phyloP scores from a whole-genome alignment of 116 monocot species.

The Cymodocea nodosa region DNA sequence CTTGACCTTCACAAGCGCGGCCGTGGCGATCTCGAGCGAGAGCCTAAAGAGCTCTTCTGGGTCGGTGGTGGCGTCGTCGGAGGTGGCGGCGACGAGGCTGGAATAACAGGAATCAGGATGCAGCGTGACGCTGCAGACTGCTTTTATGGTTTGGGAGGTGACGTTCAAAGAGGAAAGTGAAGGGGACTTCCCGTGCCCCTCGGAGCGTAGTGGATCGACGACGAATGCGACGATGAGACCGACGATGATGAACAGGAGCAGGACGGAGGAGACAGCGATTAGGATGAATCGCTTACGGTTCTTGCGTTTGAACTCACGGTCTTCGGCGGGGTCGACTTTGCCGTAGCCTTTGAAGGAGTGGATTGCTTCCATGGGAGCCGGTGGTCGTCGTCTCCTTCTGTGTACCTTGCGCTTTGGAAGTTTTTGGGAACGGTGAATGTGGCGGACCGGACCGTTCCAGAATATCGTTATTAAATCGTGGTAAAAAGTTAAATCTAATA shows the following conservation, averaged over 20 bases:
- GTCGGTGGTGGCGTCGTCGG: constrained; percentile 18
- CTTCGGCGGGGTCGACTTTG: constrained; percentile 33
- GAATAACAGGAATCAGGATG: constrained; percentile 51
- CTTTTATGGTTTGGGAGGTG: constrained; percentile 30
- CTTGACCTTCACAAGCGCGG: constrained; percentile 16
- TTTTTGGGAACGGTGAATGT: too few relatives aligned
- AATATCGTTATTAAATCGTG: too few relatives aligned
- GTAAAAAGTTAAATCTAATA: too few relatives aligned
- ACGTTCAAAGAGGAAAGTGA: not conserved
- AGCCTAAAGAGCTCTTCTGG: constrained; percentile 53
- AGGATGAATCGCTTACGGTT: constrained; percentile 26
- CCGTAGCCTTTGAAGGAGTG: constrained; percentile 64
- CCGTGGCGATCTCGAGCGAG: constrained; percentile 34
- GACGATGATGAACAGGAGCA: constrained; percentile 31
- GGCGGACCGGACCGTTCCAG: too few relatives aligned
- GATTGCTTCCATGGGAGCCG: constrained; percentile 18
- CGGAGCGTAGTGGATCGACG: not conserved
- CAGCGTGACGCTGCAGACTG: constrained; percentile 43
- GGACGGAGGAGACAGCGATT: constrained; percentile 21
- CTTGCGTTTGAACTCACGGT: constrained; percentile 23
- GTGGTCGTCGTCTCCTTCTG: too few relatives aligned
- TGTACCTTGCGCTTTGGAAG: too few relatives aligned
- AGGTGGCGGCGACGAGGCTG: constrained; percentile 20
- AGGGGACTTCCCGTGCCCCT: not conserved
- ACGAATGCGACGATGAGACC: constrained; percentile 12